Percentiles rank a stretch among this genome's conserved stretches.
These are phyloP conservation scores for Termitomyces sp. DNA, from an alignment of 768 basidiomycete genomes.

Conservation along the genomic window DNA sequence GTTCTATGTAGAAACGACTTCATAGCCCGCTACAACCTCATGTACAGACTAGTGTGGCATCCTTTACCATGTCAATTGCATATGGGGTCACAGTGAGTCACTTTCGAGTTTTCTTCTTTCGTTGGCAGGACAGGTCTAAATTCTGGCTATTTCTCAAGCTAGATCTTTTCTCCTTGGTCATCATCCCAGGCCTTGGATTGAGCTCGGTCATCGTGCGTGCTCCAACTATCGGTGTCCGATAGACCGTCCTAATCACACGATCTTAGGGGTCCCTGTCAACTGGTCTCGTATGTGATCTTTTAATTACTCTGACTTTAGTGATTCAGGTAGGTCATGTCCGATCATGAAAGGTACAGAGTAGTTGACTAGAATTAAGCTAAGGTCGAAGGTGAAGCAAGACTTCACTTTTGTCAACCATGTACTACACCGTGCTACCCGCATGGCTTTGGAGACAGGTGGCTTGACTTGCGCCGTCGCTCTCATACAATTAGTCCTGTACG, in stretches of 20 bases:
- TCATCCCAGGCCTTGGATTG: not conserved
- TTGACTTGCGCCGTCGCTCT: no score
- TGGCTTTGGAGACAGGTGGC: no score
- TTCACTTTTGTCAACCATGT: not conserved
- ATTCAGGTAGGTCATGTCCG: not conserved
- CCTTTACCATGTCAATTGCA: not conserved
- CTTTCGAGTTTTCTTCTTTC: not conserved
- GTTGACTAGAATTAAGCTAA: no score
- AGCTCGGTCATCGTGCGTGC: not conserved
- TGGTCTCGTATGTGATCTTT: no score
- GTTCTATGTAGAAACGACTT: not conserved
- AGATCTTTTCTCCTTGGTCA: not conserved
- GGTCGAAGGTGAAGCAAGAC: not conserved
- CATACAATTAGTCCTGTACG: no score
- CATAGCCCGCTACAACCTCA: not conserved
- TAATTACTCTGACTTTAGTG: no score
- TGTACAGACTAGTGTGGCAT: not conserved
- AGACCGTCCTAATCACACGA: not conserved
- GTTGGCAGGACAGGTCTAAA: not conserved
- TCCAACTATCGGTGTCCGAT: not conserved
- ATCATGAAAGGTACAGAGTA: not conserved
- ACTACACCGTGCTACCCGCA: not conserved
- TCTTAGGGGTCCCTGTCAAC: not conserved
- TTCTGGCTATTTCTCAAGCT: not conserved
- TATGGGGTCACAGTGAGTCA: not conserved